Evolutionary conservation across 1,284 basidiomycete genomes (phyloP), one percentile per base, ranked within the genome.

Genomic region (Cryptococcus jaspeensis): DNA sequence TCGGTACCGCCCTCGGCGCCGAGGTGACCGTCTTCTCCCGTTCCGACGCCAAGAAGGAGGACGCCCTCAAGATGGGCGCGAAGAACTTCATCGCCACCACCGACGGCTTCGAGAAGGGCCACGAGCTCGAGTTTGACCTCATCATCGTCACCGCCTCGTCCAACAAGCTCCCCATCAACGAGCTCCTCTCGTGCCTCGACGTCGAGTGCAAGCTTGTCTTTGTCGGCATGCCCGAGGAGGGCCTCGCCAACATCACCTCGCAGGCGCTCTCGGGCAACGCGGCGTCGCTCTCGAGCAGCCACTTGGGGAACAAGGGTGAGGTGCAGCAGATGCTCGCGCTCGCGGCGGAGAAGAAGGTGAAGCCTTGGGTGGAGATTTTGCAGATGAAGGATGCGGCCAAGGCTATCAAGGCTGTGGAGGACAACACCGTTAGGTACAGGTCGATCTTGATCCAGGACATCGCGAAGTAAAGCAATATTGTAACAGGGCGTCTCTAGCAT

Each of bases 21-120:
- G 82, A 86, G 47, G 83, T 86, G 18, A 81, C 81, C 42, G 86
- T 82, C 38, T 85, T 88, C 77, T 84, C 85, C n/a, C 85, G 86
- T 71, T 83, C 83, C 36, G 64, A 78, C 18, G 74, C 75, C 64
- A 86, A 87, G 74, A 78, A 84, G 75, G 80, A 82, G 12, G 85
- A 87, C 64, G 83, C 84, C 28, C 73, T 81, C 66, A 81, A 84
- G 62, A 80, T 88, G 71, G 86, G 86, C 6, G 86, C 85, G 36
- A 66, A 70, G 58, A 52, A 83, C 48, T 81, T 84, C 59, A 74
- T 85, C 48, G 64, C 78, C 41, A 83, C 81, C 22, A 67, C 75
- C 38, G 76, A 75, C 50, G 75, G 76, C 43, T 85, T 83, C 61
- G 76, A 74, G 11, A 72, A 82, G 53, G 60, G 75, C 9, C 73